Conservation (phyloP, 2,329 filamentous ascomycete genomes). For the Pleomassaria siparia region DNA sequence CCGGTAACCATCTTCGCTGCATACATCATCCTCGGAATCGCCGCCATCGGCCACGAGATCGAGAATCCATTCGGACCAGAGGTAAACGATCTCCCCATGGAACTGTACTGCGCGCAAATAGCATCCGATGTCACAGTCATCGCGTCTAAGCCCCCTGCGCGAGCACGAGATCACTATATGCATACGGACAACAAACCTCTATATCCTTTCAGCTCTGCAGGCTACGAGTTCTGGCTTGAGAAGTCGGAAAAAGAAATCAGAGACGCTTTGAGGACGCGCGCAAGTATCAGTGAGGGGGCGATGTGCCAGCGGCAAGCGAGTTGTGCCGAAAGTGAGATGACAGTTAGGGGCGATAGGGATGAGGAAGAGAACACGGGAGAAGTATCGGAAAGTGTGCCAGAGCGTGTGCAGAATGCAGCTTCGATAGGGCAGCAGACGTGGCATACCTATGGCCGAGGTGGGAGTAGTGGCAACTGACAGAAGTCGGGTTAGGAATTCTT, state of each 20-base stretch:
- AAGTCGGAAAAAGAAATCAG: slow-evolving; percentile 34
- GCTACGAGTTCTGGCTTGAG: slow-evolving; percentile 33
- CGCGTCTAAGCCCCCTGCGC: slow-evolving; percentile 56
- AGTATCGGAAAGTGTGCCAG: too few relatives aligned
- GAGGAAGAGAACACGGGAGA: too few relatives aligned
- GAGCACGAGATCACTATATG: slow-evolving; percentile 52
- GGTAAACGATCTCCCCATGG: too few relatives aligned
- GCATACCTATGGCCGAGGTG: too few relatives aligned
- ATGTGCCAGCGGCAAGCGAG: slow-evolving; percentile 12
- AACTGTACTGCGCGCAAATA: too few relatives aligned
- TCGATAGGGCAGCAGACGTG: too few relatives aligned
- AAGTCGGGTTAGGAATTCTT: too few relatives aligned
- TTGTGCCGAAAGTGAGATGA: too few relatives aligned
- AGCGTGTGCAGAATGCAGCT: too few relatives aligned
- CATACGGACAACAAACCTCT: slow-evolving; percentile 52
- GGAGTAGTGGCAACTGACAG: too few relatives aligned
- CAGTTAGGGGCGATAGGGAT: too few relatives aligned
- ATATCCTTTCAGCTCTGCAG: slow-evolving; percentile 51
- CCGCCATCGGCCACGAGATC: slow-evolving; percentile 71
- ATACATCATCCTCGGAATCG: slow-evolving; percentile 79
- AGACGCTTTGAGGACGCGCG: slow-evolving; percentile 32
- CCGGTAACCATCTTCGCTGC: slow-evolving; percentile 69
- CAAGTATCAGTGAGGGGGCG: slow-evolving; percentile 10
- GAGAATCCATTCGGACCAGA: too few relatives aligned
- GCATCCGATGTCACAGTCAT: slow-evolving; percentile 76